Conservation (phyloP, 306 rosid genomes). For the Cicer judaicum region DNA sequence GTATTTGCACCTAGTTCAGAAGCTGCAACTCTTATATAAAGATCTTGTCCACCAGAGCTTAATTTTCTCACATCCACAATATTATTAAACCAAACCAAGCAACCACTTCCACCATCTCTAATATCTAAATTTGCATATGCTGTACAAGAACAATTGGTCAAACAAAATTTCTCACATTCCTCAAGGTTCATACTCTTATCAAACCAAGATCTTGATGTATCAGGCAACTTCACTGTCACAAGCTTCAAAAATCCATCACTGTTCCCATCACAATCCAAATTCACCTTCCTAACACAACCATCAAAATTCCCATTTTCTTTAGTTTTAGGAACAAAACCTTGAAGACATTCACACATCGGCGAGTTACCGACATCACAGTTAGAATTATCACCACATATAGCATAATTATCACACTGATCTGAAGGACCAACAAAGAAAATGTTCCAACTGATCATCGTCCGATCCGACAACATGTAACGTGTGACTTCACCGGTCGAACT, state of each 20-base stretch:
- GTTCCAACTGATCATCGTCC: conserved; percentile 26
- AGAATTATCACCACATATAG: conserved; percentile 42
- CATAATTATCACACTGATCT: conserved; percentile 41
- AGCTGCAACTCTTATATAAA: conserved; percentile 45
- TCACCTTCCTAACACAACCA: conserved; percentile 41
- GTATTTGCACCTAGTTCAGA: conserved; percentile 40
- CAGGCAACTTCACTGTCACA: conserved; percentile 30
- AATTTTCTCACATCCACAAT: conserved; percentile 41
- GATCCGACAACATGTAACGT: conserved; percentile 18
- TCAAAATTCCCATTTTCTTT: conserved; percentile 38
- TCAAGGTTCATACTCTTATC: conserved; percentile 35
- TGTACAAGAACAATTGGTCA: conserved; percentile 44
- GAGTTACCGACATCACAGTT: conserved; percentile 13
- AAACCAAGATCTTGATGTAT: conserved; percentile 40
- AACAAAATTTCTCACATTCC: conserved; percentile 45
- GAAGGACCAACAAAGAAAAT: conserved; percentile 12
- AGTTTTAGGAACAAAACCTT: conserved; percentile 43
- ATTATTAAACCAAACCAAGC: conserved; percentile 52
- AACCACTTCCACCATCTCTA: conserved; percentile 50
- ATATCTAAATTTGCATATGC: conserved; percentile 50
- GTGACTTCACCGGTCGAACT: not conserved
- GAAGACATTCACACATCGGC: conserved; percentile 40
- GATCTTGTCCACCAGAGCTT: conserved; percentile 47
- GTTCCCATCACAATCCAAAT: conserved; percentile 25
- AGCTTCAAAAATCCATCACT: conserved; percentile 35